phyloP scores from a whole-genome alignment of 495 filamentous ascomycete genomes.

The Penicillium tannophilum region DNA sequence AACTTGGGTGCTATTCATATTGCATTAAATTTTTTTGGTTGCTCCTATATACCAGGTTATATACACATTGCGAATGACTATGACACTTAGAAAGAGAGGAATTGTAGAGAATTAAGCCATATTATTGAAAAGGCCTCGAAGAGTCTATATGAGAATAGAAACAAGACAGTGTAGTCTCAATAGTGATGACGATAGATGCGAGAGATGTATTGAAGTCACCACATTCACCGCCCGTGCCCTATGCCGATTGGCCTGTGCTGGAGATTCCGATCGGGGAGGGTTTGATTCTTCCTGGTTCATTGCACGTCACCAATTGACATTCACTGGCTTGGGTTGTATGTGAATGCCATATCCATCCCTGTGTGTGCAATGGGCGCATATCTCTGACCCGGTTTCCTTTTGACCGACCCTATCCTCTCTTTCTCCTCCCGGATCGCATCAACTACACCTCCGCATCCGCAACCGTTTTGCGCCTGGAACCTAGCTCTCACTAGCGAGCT shows the following conservation, averaged over 20 bases:
- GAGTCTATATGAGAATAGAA: too few species aligned
- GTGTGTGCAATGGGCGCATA: constrained; percentile 21
- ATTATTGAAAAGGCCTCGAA: too few species aligned
- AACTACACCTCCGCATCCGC: constrained; percentile 18
- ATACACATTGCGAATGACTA: too few species aligned
- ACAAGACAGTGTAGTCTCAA: neutral
- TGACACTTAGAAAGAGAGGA: too few species aligned
- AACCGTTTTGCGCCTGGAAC: constrained; percentile 19
- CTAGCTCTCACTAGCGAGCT: constrained; percentile 4
- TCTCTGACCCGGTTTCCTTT: constrained; percentile 16
- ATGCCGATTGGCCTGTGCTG: constrained; percentile 23
- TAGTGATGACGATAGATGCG: neutral
- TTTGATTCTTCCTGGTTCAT: constrained; percentile 13
- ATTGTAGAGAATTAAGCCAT: too few species aligned
- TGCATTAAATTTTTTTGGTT: too few species aligned
- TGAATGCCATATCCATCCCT: constrained; percentile 6
- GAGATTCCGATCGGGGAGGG: constrained; percentile 10
- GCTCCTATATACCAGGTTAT: too few species aligned
- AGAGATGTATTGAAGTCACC: neutral
- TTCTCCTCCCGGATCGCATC: constrained; percentile 14
- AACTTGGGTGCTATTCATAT: too few species aligned
- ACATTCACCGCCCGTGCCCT: constrained; percentile 10
- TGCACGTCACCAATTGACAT: constrained; percentile 18
- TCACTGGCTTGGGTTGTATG: constrained; percentile 3
- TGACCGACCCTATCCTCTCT: constrained; percentile 20